Conservation (phyloP, 331 rosid genomes). For the Quercus lobata region DNA sequence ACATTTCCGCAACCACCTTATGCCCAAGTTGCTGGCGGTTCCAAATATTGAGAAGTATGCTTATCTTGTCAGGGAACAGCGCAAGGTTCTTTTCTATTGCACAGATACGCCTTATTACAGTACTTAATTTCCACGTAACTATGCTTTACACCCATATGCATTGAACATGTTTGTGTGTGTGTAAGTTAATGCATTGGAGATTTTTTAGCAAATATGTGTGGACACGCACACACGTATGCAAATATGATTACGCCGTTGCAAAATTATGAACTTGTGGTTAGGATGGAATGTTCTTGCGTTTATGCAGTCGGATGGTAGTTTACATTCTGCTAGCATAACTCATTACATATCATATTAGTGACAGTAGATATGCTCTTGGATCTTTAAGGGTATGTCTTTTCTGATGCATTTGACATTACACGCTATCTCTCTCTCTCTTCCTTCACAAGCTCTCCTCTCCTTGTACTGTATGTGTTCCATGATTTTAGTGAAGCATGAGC, state of each 20-base stretch:
- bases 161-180: too few species aligned
- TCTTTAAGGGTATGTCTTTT: background rate
- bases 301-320: background rate
- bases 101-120: too few species aligned
- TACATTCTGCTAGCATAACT: background rate
- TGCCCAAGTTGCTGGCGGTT: conserved; percentile 93
- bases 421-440: too few species aligned
- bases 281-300: background rate
- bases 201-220: background rate
- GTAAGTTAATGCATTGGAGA: too few species aligned
- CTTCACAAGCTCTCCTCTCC: background rate
- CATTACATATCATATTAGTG: background rate
- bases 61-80: conserved; percentile 68
- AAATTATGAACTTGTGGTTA: background rate
- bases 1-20: conserved; percentile 85
- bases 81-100: conserved; percentile 40
- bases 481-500: background rate
- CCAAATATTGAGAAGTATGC: conserved; percentile 93
- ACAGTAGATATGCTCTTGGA: background rate
- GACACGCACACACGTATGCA: background rate
- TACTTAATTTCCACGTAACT: too few species aligned
- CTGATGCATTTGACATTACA: too few species aligned
- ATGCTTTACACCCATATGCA: too few species aligned
- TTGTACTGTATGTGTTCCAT: background rate
- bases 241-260: background rate